Conservation (phyloP, 2,329 filamentous ascomycete species). For the Clarireedia hainanense region DNA sequence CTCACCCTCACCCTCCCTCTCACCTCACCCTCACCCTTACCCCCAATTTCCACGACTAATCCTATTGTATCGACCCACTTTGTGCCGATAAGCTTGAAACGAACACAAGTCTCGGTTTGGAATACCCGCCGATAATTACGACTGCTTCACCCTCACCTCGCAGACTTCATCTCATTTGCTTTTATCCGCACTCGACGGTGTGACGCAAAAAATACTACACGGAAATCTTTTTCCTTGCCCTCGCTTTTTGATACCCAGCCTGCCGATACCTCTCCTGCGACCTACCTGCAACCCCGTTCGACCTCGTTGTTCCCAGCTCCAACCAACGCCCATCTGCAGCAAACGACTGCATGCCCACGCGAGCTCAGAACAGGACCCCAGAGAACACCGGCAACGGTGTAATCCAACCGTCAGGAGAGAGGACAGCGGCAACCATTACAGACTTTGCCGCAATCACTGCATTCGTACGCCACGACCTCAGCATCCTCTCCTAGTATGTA, state of each 20-base stretch:
- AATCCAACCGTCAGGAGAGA: slow-evolving; percentile 12
- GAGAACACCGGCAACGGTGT: slow-evolving; percentile 19
- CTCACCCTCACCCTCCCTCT: background rate
- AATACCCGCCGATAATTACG: slow-evolving; percentile 5
- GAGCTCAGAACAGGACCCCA: slow-evolving; percentile 18
- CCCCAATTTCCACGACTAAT: background rate
- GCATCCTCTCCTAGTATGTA: background rate
- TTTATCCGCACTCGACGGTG: too few species aligned
- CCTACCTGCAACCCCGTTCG: background rate
- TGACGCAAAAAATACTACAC: background rate
- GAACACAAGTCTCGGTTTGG: slow-evolving; percentile 7
- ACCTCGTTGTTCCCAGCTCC: background rate
- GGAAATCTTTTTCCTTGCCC: background rate
- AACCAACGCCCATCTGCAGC: slow-evolving; percentile 17
- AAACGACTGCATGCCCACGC: slow-evolving; percentile 20
- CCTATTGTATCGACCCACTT: slow-evolving; percentile 5
- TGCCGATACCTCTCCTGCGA: background rate
- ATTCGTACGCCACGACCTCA: slow-evolving; percentile 14
- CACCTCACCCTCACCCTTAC: background rate
- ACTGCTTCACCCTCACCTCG: background rate
- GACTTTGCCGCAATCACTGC: slow-evolving; percentile 9
- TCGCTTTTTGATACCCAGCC: background rate
- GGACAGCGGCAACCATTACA: background rate
- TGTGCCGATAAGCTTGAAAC: slow-evolving; percentile 8
- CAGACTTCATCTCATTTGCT: too few species aligned